Conservation (phyloP, 306 rosid genomes). For the Pyrus betulifolia region DNA sequence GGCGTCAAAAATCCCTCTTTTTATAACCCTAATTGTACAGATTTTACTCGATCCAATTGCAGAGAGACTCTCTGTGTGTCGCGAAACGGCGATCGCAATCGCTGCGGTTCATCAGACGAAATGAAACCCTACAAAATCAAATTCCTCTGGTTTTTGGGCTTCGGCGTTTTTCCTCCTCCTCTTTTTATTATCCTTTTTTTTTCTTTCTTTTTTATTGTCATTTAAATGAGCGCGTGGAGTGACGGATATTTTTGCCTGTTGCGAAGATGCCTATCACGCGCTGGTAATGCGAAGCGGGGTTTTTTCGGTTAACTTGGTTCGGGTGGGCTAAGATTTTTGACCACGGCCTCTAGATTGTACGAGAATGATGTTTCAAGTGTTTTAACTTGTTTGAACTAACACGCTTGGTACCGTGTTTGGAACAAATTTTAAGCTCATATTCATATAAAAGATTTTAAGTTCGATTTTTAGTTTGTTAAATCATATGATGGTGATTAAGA, state of each 20-base stretch:
- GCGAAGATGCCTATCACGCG: neutral
- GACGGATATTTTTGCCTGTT: neutral
- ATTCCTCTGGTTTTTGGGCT: constrained; percentile 13
- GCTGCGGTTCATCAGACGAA: neutral
- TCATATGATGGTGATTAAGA: too few species aligned
- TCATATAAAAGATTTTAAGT: too few species aligned
- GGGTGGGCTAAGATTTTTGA: neutral
- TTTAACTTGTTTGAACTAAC: too few species aligned
- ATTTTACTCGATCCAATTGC: constrained; percentile 9
- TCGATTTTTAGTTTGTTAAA: too few species aligned
- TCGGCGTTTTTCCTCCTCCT: neutral
- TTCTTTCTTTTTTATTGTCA: neutral
- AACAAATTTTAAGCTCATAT: too few species aligned
- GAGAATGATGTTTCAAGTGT: neutral
- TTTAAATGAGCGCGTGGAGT: constrained; percentile 18
- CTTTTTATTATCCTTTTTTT: neutral
- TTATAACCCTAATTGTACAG: neutral
- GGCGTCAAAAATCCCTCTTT: neutral
- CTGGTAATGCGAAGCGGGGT: constrained; percentile 2
- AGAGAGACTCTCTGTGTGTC: neutral
- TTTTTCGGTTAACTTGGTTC: neutral
- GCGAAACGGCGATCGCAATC: constrained; percentile 3
- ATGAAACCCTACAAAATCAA: constrained; percentile 28
- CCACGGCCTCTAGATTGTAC: neutral
- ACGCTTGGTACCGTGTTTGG: too few species aligned